phyloP scores from a whole-genome alignment of 2,329 filamentous ascomycete genomes.

The Colletotrichum siamense region DNA sequence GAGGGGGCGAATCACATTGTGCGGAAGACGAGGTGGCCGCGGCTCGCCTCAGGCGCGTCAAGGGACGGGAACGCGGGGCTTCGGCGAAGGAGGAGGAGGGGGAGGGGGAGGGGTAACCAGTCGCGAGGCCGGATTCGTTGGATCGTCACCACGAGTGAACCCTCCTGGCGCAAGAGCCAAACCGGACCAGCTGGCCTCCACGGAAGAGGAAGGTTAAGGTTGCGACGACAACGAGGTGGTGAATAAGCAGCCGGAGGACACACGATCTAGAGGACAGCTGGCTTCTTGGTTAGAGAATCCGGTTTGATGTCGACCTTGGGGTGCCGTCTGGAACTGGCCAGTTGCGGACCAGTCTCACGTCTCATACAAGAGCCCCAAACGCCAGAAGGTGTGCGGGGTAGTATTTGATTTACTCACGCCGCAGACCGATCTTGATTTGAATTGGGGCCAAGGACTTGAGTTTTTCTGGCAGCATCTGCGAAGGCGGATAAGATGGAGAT shows the following conservation, averaged over 20 bases:
- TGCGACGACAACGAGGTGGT: not conserved
- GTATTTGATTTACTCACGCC: constrained; percentile 9
- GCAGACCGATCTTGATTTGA: not conserved
- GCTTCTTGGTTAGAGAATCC: not conserved
- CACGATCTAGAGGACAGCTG: not conserved
- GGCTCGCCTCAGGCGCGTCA: constrained; percentile 11
- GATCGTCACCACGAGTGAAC: not conserved
- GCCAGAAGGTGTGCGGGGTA: constrained; percentile 4
- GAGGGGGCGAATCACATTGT: not conserved
- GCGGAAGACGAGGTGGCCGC: constrained; percentile 9
- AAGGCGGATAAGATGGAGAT: constrained; percentile 2
- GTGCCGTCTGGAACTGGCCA: constrained; percentile 8
- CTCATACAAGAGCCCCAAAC: constrained; percentile 20
- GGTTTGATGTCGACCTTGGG: not conserved
- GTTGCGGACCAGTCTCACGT: constrained; percentile 14
- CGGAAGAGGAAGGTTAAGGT: not conserved
- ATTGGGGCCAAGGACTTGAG: not conserved
- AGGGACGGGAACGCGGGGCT: not conserved
- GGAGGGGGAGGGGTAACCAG: not conserved
- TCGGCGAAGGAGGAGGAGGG: not conserved
- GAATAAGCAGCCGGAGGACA: not conserved
- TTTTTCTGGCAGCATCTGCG: not conserved
- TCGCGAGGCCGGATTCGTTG: constrained; percentile 7
- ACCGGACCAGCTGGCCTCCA: not conserved
- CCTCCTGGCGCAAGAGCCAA: constrained; percentile 4